Evolutionary conservation across 768 basidiomycete species (phyloP).

Genomic region (Russula vinacea): DNA sequence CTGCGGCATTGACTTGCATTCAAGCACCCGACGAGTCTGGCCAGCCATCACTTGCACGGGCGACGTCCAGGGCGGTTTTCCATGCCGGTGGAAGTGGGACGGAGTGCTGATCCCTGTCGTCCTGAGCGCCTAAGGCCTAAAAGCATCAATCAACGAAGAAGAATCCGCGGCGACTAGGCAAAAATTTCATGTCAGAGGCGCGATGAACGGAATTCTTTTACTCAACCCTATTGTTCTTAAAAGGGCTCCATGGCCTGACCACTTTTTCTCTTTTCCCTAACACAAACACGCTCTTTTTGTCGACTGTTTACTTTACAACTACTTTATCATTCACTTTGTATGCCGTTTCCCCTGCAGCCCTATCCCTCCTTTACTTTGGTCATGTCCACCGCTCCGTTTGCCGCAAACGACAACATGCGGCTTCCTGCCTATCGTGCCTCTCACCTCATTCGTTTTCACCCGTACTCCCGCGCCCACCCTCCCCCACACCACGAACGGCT

Average conservation of each 20-base stretch:
- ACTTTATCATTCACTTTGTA: slow-evolving; percentile 2
- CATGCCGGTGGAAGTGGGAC: slow-evolving; percentile 8
- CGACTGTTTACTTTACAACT: slow-evolving; percentile 9
- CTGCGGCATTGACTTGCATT: background rate
- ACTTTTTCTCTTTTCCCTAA: background rate
- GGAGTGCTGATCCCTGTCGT: slow-evolving; percentile 21
- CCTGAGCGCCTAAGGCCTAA: slow-evolving; percentile 18
- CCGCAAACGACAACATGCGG: slow-evolving; percentile 17
- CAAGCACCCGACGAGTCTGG: slow-evolving; percentile 6
- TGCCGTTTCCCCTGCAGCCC: slow-evolving; percentile 14
- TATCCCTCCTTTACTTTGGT: slow-evolving; percentile 23
- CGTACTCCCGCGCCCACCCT: slow-evolving; percentile 15
- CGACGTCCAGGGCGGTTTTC: slow-evolving; percentile 7
- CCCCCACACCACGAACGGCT: slow-evolving; percentile 11
- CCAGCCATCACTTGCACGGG: background rate
- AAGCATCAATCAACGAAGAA: slow-evolving; percentile 9
- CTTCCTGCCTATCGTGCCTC: slow-evolving; percentile 18
- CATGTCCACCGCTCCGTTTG: slow-evolving; percentile 18
- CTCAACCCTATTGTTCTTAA: slow-evolving; percentile 12
- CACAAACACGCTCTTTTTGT: slow-evolving; percentile 13
- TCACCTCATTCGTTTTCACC: slow-evolving; percentile 22
- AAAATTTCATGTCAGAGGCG: slow-evolving; percentile 23
- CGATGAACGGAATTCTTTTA: slow-evolving; percentile 19
- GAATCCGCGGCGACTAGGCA: slow-evolving; percentile 23
- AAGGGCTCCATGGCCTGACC: background rate